Evolutionary conservation across 306 rosid species (phyloP), one percentile per base, ranked within the genome.

Genomic region (Vigna trinervia): DNA sequence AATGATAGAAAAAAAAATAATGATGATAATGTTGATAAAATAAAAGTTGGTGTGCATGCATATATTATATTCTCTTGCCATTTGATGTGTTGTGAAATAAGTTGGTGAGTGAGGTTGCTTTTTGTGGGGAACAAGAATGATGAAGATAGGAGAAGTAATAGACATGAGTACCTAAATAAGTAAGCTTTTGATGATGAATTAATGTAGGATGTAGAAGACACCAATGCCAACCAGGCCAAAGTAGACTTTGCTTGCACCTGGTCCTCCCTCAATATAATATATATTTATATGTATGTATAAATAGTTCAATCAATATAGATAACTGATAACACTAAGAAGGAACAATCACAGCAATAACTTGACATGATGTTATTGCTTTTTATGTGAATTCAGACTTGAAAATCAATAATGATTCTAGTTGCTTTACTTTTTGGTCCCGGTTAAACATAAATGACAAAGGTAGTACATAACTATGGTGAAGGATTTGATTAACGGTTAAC

Each of bases 361-460:
- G 19, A 0, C 32, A 65, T 34, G 17, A 39, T 65, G 15, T 41
- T 5, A 41, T 65, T 52, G 57, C 58, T 67, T 32, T 48, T 48
- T 48, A 59, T 30, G 52, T 46, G 71, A 12, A 58, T 69, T 78
- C 26, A 50, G 51, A 51, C 26, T 64, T 64, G 32, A 63, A 13
- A 38, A 63, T 26, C 50, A 72, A 39, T 15, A 38, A 72, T 38
- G 43, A 51, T 14, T 32, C 30, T 64, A 38, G 30, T 22, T 22
- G 13, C 54, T 56, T 52, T 41, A 62, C 28, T 57, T 58, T 75
- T 81, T 36, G 36, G 52, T 9, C 53, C 64, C 23, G 10, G 51
- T 20, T 30, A 53, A 74, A 46, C 52, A 12, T 69, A 32, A 78
- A 57, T 46, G 71, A 69, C 70, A 80, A 72, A 45, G 11, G 0